Evolutionary conservation across 257 asterid species (phyloP), one percentile per base, ranked within the genome.

Genomic region (Knoxia roxburghii): DNA sequence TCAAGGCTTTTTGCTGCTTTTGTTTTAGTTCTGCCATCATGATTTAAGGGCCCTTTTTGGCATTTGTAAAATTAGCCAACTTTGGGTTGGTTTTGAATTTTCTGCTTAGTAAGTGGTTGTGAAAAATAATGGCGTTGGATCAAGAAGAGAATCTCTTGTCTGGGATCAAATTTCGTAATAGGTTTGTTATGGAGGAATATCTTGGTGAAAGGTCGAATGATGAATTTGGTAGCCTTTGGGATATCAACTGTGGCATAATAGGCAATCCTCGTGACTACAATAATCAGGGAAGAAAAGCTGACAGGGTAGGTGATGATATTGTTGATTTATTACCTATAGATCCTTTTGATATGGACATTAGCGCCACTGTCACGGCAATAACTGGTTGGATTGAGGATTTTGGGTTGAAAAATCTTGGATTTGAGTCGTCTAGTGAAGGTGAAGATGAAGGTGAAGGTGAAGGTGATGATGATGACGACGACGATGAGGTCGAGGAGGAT

Each of bases 281-380:
- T 62, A 49, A 24, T 65, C 39, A 59, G 11, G 78, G 37, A n/a
- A n/a, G n/a, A 35, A 70, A 69, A 79, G 50, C 69, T 59, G 86
- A 79, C 76, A 81, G 68, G 72, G 65, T 35, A 15, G 46, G 37
- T 71, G 70, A 67, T 68, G 77, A 86, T 80, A 73, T 87, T 65
- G 86, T 61, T 77, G 84, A 82, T 80, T 57, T 82, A 70, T 82
- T 90, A 75, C 97, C 96, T 4, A 59, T 20, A 40, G 93, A 89
- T 80, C 93, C 93, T n/a, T 89, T 89, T 53, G 89, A 67, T 63
- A 81, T 81, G 85, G 78, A 69, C 53, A 71, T 77, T 20, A 63
- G 74, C 49, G 73, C 85, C 67, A 76, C 77, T 13, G 57, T 84
- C 30, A 76, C 81, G 0, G 76, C 80, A 46, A 54, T 89, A 64